Base-by-base conservation (phyloP, 805 yeast species). In the Candida germanica region DNA sequence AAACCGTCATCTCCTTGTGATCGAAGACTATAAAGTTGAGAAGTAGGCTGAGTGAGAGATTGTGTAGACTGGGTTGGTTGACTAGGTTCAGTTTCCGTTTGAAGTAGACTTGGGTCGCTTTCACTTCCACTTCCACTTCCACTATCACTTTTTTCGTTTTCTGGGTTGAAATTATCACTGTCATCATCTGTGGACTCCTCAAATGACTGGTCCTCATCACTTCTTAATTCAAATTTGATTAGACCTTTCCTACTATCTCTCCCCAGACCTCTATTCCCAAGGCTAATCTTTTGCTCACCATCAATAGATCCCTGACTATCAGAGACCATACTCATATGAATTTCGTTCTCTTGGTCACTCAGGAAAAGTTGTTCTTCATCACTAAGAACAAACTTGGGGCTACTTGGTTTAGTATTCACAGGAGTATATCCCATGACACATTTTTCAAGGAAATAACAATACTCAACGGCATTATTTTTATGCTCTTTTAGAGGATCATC, bases 401-500 rank as follows among this genome's bases (percentile, higher is more conserved):
- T 7, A 17, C 27, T 28, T 15, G 17, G 22, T 8, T 2, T 15
- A 10, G 29, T 12, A 10, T 8, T 13, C 12, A 29, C 13, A 4
- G 28, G n/a, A 10, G n/a, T 7, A 9, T 10, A 10, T 5, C 14
- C 20, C 10, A 22, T 19, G 5, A 25, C 27, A 4, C 23, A n/a
- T 8, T 24, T 26, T 12, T 23, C 58, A 7, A 64, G 43, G 34
- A 62, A 59, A 39, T 52, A 58, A 34, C 70, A 64, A 31, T 46
- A 29, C 3, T 45, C 39, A 28, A 53, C 51, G 12, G 27, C 14
- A 16, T 32, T 37, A 12, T 35, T 54, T 44, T 30, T 49, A 50
- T 84, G 93, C 44, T 79, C 87, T 8, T 38, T 63, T 6, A 69
- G 40, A 0, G 89, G 91, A 39, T 73, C 77, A 56, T 86, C 93